Evolutionary conservation across 1,284 basidiomycete species (phyloP), one percentile per base, ranked within the genome.

Genomic region (Puccinia polysora): DNA sequence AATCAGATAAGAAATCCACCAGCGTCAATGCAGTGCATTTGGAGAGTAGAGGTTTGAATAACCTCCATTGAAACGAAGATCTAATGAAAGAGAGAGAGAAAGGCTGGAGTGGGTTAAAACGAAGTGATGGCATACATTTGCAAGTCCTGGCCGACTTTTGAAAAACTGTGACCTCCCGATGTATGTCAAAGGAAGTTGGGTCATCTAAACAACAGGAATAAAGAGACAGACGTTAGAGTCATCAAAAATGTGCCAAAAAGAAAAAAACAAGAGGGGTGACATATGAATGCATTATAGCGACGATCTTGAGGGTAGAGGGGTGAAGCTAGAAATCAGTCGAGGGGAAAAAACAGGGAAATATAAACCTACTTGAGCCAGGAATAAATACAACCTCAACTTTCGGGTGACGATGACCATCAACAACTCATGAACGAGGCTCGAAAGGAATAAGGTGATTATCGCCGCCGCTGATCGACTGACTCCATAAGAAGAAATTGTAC

Each of bases 161-260:
- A 96, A 86, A 14, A 83, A 81, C 0, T 89, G 88, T 5, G 89
- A 81, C 14, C 90, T 86, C 28, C 89, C 88, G 47, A 95, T 75
- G 2, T 89, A 83, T 75, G 97, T 98, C 75, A 98, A 83, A 0
- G 95, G 95, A 20, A 97, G 85, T 82, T 98, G 95, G 25, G 87
- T 85, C 81, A 97, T 87, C 85, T 94, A 82, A 70, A 79, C 72
- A 25, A 74, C 74, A 65, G n/a, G n/a, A n/a, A n/a, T n/a, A n/a
- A n/a, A n/a, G n/a, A n/a, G n/a, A n/a, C n/a, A n/a, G n/a, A n/a
- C n/a, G n/a, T n/a, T n/a, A n/a, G n/a, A n/a, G n/a, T n/a, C n/a
- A n/a, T n/a, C n/a, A 81, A 80, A 14, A 3, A 50, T 10, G n/a
- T 25, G 4, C 20, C 8, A 7, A 52, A 52, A 52, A 25, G 18